Percentiles rank a stretch among this genome's conserved stretches.
phyloP scores from a whole-genome alignment of 768 basidiomycete genomes.

The Mycena crocata region DNA sequence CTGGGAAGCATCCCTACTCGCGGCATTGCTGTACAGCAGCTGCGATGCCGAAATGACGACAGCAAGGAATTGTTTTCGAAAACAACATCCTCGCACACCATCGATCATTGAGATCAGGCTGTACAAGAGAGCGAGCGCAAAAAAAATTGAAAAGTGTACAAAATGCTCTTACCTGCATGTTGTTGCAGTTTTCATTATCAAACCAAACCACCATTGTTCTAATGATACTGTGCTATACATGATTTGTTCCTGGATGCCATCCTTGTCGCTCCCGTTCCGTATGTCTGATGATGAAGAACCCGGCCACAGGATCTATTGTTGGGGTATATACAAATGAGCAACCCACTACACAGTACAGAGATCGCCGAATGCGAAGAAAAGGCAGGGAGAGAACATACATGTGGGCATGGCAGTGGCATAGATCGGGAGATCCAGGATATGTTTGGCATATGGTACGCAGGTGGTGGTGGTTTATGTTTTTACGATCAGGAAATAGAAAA shows the following conservation, averaged over 20 bases:
- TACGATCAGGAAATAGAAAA: slow-evolving; percentile 22
- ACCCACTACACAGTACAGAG: slow-evolving; percentile 28
- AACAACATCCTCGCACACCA: no score
- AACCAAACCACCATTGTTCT: background rate
- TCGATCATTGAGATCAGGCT: no score
- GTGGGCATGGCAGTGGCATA: slow-evolving; percentile 34
- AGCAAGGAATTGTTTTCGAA: no score
- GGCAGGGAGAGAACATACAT: slow-evolving; percentile 26
- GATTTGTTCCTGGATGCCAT: background rate
- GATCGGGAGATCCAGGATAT: slow-evolving; percentile 39
- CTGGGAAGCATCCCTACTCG: no score
- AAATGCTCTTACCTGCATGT: no score
- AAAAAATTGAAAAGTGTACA: no score
- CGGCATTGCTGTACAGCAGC: no score
- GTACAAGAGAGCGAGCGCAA: no score
- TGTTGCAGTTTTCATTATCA: no score
- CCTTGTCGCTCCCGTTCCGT: background rate
- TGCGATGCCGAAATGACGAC: no score
- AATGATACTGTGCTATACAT: background rate
- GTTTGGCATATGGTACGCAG: slow-evolving; percentile 34
- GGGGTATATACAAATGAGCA: slow-evolving; percentile 30
- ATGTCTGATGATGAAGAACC: no score
- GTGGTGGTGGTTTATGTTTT: slow-evolving; percentile 15
- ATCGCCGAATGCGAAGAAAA: background rate
- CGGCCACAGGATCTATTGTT: slow-evolving; percentile 33